Evolutionary conservation across 768 basidiomycete genomes (phyloP).

Genomic region (Mycena galopus): DNA sequence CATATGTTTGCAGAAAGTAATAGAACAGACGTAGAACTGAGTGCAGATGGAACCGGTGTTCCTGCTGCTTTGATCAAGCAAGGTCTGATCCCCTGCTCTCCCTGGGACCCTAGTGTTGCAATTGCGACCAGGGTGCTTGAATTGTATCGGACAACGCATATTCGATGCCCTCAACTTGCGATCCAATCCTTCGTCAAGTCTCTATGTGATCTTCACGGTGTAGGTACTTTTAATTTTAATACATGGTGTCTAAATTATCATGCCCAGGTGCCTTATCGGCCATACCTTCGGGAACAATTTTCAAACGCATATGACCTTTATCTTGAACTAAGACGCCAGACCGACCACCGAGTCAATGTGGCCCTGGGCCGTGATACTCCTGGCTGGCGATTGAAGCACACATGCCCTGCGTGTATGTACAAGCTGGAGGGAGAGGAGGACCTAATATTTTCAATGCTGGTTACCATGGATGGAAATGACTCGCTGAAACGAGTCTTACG

Average conservation of each 20-base stretch:
- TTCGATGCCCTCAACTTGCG: too few relatives aligned
- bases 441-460: slow-evolving; percentile 19
- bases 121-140: too few relatives aligned
- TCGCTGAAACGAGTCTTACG: too few relatives aligned
- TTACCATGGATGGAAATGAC: slow-evolving; percentile 44
- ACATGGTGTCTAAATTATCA: neutral
- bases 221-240: neutral
- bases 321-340: slow-evolving; percentile 20
- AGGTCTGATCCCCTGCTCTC: too few relatives aligned
- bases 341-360: slow-evolving; percentile 14
- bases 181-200: neutral
- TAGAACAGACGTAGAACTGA: too few relatives aligned
- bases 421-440: too few relatives aligned
- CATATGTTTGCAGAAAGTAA: too few relatives aligned
- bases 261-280: neutral
- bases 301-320: slow-evolving; percentile 38
- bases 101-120: too few relatives aligned
- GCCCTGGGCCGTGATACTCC: slow-evolving; percentile 34
- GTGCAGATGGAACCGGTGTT: too few relatives aligned
- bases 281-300: too few relatives aligned
- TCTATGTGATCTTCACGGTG: neutral
- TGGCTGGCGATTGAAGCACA: slow-evolving; percentile 36
- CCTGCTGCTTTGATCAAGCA: too few relatives aligned
- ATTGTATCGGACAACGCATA: too few relatives aligned
- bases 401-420: slow-evolving; percentile 38